phyloP scores from a whole-genome alignment of 2,329 filamentous ascomycete species.

The Calonectria naviculata region DNA sequence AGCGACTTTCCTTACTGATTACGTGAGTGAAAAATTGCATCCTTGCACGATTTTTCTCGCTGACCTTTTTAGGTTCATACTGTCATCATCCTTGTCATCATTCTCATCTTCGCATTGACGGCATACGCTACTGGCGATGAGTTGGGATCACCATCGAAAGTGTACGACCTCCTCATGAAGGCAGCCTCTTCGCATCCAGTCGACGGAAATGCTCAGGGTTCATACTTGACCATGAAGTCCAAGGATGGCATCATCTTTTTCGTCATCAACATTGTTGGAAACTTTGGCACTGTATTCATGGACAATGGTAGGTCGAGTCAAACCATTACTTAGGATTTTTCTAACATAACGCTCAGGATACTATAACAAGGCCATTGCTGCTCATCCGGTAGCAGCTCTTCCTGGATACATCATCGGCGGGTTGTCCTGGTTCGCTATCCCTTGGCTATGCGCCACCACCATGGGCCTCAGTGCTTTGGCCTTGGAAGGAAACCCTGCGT shows the following conservation, averaged over 20 bases:
- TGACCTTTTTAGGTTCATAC: background rate
- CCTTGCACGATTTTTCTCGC: background rate
- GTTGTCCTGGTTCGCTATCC: background rate
- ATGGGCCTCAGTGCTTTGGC: background rate
- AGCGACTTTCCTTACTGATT: background rate
- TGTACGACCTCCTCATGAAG: background rate
- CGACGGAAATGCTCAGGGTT: conserved; percentile 80
- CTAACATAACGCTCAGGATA: background rate
- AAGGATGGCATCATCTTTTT: conserved; percentile 86
- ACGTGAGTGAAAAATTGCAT: background rate
- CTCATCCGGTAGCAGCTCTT: background rate
- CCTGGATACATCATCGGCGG: background rate
- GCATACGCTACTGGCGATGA: background rate
- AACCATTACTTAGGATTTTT: fast-evolving
- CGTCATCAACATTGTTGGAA: conserved; percentile 86
- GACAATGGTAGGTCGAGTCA: conserved; percentile 72
- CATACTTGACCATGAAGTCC: conserved; percentile 84
- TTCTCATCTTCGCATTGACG: background rate
- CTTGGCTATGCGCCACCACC: background rate
- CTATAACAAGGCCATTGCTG: background rate
- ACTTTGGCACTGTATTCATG: conserved; percentile 85
- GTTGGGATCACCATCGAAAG: background rate
- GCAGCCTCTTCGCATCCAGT: conserved; percentile 46
- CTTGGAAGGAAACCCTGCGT: background rate
- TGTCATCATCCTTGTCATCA: background rate